phyloP scores from a whole-genome alignment of 2,329 filamentous ascomycete species.

The Aspergillus calidoustus region DNA sequence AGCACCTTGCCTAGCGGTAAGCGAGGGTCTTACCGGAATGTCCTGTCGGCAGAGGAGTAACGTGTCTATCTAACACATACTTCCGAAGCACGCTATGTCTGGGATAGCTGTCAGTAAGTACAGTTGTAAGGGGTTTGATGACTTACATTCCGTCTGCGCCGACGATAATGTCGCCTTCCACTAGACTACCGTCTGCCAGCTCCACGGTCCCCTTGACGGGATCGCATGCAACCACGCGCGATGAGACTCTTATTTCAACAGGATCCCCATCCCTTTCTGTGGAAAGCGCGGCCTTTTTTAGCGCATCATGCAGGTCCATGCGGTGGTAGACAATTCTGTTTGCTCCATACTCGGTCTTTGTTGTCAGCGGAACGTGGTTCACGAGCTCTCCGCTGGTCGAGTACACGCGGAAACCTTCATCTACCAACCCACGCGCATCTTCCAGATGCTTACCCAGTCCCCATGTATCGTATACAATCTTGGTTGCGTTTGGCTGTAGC shows the following conservation, averaged over 20 bases:
- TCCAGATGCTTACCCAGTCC: slow-evolving; percentile 9
- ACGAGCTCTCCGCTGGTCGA: slow-evolving; percentile 27
- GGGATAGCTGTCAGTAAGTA: not conserved
- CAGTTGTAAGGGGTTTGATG: too few species aligned
- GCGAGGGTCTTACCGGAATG: slow-evolving; percentile 3
- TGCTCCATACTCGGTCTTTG: slow-evolving; percentile 25
- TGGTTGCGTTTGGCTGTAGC: slow-evolving; percentile 44
- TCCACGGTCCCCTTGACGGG: slow-evolving; percentile 4
- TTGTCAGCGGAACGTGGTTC: slow-evolving; percentile 24
- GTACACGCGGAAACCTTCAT: slow-evolving; percentile 32
- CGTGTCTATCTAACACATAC: not conserved
- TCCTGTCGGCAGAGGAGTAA: slow-evolving; percentile 6
- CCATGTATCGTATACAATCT: slow-evolving; percentile 10
- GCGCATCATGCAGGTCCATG: slow-evolving; percentile 28
- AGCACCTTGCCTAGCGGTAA: too few species aligned
- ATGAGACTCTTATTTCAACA: not conserved
- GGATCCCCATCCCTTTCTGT: not conserved
- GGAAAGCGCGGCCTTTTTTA: slow-evolving; percentile 21
- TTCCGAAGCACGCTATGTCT: slow-evolving; percentile 13
- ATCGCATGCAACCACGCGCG: slow-evolving; percentile 1
- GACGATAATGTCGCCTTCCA: slow-evolving; percentile 32
- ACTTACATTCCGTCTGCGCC: slow-evolving; percentile 36
- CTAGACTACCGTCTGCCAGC: slow-evolving; percentile 21
- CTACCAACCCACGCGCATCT: slow-evolving; percentile 21
- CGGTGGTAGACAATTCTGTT: slow-evolving; percentile 31